Percentiles rank a stretch among this genome's conserved stretches.
Conservation (phyloP, 1,284 basidiomycete genomes). For the Cerrena zonata region DNA sequence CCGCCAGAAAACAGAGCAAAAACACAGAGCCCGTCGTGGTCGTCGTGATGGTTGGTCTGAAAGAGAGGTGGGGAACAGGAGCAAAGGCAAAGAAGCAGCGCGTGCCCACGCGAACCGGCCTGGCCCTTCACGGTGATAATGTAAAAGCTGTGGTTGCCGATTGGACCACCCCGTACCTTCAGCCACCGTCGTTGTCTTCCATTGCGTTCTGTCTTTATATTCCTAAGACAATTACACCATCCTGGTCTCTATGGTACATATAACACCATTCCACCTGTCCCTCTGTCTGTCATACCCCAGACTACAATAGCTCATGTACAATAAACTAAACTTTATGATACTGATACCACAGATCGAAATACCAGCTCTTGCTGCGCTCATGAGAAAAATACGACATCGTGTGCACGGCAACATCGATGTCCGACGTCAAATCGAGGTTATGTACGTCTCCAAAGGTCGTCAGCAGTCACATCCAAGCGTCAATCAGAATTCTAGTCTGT, state of each 20-base stretch:
- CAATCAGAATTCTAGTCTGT: neutral
- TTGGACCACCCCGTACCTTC: constrained; percentile 7
- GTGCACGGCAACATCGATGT: neutral
- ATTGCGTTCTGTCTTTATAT: constrained; percentile 3
- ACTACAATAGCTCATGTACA: neutral
- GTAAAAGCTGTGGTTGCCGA: constrained; percentile 18
- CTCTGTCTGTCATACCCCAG: neutral
- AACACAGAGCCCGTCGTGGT: neutral
- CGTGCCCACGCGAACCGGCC: constrained; percentile 26
- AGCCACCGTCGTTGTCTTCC: neutral
- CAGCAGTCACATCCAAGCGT: neutral
- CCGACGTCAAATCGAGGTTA: neutral
- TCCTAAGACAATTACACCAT: constrained; percentile 11
- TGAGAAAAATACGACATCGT: neutral
- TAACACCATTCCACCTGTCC: neutral
- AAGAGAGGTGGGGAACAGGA: constrained; percentile 11
- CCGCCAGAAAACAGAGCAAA: constrained; percentile 5
- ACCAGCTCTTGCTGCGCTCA: neutral
- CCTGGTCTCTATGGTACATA: constrained; percentile 5
- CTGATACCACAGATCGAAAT: too few species aligned
- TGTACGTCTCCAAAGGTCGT: neutral
- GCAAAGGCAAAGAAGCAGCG: constrained; percentile 2
- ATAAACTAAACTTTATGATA: too few species aligned
- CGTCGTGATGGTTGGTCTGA: constrained; percentile 15
- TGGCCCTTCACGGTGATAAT: constrained; percentile 25